phyloP scores from a whole-genome alignment of 768 basidiomycete genomes.

The Scleroderma citrinum region DNA sequence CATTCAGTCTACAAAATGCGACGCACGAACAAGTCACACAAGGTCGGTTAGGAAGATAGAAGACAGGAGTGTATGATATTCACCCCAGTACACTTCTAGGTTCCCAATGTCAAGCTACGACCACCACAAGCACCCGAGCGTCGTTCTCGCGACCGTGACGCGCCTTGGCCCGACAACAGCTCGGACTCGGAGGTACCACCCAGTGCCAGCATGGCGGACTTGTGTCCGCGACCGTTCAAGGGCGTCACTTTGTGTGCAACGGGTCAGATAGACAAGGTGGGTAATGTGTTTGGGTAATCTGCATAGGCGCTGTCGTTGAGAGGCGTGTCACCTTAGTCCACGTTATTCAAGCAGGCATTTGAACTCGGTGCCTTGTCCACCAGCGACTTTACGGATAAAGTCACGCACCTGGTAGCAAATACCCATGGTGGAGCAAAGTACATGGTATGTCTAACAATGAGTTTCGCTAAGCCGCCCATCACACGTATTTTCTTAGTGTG shows the following conservation, averaged over 20 bases:
- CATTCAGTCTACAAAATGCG: constrained; percentile 32
- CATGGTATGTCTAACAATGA: constrained; percentile 37
- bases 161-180: constrained; percentile 33
- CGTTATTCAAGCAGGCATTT: constrained; percentile 66
- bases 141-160: constrained; percentile 22
- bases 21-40: constrained; percentile 61
- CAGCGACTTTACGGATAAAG: constrained; percentile 72
- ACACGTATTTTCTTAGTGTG: constrained; percentile 48
- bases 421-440: constrained; percentile 85
- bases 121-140: constrained; percentile 42
- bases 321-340: constrained; percentile 39
- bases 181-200: constrained; percentile 46
- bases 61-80: not conserved
- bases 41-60: constrained; percentile 31
- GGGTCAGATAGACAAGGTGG: constrained; percentile 73
- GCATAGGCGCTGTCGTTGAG: not conserved
- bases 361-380: constrained; percentile 74
- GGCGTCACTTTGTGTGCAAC: constrained; percentile 68
- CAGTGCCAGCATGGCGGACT: constrained; percentile 40
- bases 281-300: constrained; percentile 9
- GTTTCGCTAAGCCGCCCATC: constrained; percentile 1
- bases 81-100: constrained; percentile 34
- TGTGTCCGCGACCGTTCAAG: constrained; percentile 62
- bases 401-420: constrained; percentile 85
- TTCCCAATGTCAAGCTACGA: constrained; percentile 78